Evolutionary conservation across 2,329 filamentous ascomycete genomes (phyloP).

Genomic region (Ilyonectria sp.): DNA sequence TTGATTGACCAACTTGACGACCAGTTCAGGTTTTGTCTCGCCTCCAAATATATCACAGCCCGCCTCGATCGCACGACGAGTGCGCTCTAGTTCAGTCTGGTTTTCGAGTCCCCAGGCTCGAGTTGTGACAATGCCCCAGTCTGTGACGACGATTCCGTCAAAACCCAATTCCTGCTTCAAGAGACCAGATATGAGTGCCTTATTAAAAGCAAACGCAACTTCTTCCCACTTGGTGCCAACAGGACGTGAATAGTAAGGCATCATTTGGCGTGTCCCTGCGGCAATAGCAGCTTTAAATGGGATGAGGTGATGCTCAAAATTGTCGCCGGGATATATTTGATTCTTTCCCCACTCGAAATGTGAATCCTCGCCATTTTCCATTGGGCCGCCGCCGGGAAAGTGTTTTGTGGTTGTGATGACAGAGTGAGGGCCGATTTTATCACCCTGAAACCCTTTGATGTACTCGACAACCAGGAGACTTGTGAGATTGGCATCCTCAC

Average conservation of each 20-base stretch:
- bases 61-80: constrained; percentile 60
- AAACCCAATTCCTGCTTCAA: constrained; percentile 63
- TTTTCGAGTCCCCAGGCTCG: constrained; percentile 65
- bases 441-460: constrained; percentile 64
- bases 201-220: constrained; percentile 66
- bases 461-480: constrained; percentile 58
- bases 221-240: constrained; percentile 61
- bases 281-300: constrained; percentile 66
- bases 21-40: constrained; percentile 62
- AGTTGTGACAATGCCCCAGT: constrained; percentile 65
- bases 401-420: constrained; percentile 67
- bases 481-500: constrained; percentile 63
- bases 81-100: constrained; percentile 59
- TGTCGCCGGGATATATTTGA: constrained; percentile 64
- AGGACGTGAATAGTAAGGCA: constrained; percentile 66
- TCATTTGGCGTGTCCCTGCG: constrained; percentile 66
- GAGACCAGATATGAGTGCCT: constrained; percentile 63
- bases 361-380: constrained; percentile 66
- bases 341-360: constrained; percentile 69
- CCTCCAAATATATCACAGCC: constrained; percentile 67
- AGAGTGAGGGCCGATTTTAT: constrained; percentile 58
- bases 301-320: constrained; percentile 65
- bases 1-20: constrained; percentile 61
- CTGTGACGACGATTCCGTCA: constrained; percentile 63
- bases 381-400: constrained; percentile 66